Evolutionary conservation across 2,329 filamentous ascomycete species (phyloP), one percentile per base, ranked within the genome.

Genomic region (Xylariomycetidae sp.): DNA sequence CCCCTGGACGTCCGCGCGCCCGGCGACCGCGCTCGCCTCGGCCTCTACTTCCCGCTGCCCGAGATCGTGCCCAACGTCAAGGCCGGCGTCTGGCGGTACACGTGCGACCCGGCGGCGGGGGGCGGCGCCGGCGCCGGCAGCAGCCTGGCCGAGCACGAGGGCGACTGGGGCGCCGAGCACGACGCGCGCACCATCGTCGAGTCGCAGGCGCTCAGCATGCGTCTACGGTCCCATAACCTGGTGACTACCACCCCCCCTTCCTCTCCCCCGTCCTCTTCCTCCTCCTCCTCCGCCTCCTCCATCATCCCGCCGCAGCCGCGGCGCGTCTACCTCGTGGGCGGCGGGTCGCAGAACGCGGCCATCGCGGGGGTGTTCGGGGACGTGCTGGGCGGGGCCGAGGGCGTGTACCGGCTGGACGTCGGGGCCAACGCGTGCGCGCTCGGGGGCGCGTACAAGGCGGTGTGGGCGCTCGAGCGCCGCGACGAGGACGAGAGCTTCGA

Each of bases 371-470:
- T 94, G 30, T 76, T 89, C 4, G 90, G 88, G 16, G 82, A 95
- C 51, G 88, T 97, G 3, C 76, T 98, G 3, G 92, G 92, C 33
- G 87, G 87, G 20, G 75, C 73, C 3, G 92, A 97, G 43, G 92
- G 92, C 16, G 86, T 97, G 16, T 98, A 88, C 65, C 85, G 84
- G 62, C 77, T 98, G 11, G 89, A 97, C 55, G 88, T 97, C 5
- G 90, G 92, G 16, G 88, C 89, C 16, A 96, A 94, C 63, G 90
- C 92, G 3, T 98, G 92, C 63, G 92, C 90, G 9, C 65, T 97
- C 11, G 92, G 92, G 11, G 88, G 88, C 6, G 90, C 90, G 16
- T 96, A 97, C 64, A 97, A 97, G 66, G 90, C 92, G 11, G 81
- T 94, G 0, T 98, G 92, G 92, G 88, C 85, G 1, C 69, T 88